Conservation (phyloP, 306 rosid genomes). For the Albizia julibrissin region DNA sequence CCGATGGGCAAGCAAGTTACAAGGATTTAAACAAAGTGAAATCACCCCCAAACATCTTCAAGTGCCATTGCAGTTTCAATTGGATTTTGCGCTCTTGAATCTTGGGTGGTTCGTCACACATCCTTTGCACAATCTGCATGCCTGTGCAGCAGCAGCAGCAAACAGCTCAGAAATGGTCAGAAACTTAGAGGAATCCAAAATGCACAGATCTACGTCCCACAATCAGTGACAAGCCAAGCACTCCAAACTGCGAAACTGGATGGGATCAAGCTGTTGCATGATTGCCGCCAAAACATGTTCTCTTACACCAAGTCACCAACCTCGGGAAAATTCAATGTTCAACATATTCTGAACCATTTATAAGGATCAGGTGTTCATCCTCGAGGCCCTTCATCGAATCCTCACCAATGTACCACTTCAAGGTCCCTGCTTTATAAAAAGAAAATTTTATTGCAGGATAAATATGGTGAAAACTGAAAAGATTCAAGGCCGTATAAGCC, state of each 20-base stretch:
- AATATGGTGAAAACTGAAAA: background rate
- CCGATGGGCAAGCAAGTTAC: background rate
- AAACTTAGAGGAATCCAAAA: background rate
- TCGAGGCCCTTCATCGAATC: constrained; percentile 67
- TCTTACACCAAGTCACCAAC: constrained; percentile 13
- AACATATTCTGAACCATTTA: constrained; percentile 48
- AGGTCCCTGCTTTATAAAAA: constrained; percentile 50
- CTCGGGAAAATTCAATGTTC: constrained; percentile 36
- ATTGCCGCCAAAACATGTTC: constrained; percentile 6
- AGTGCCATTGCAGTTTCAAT: constrained; percentile 11
- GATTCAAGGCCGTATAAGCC: constrained; percentile 4
- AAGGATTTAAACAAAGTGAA: constrained; percentile 21
- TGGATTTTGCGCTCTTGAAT: constrained; percentile 24
- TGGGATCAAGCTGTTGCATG: constrained; percentile 13
- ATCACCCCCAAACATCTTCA: constrained; percentile 22
- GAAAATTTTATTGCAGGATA: constrained; percentile 1
- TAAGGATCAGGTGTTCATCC: constrained; percentile 69
- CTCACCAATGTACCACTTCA: constrained; percentile 62
- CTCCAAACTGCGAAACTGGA: constrained; percentile 20
- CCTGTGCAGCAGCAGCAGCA: constrained; percentile 16
- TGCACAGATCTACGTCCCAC: background rate
- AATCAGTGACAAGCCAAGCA: constrained; percentile 18
- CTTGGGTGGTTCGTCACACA: background rate
- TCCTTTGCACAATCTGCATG: constrained; percentile 1
- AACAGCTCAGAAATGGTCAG: constrained; percentile 26